Evolutionary conservation across 371 early-diverging fungal genomes (phyloP).

Genomic region (Cokeromyces recurvatus): DNA sequence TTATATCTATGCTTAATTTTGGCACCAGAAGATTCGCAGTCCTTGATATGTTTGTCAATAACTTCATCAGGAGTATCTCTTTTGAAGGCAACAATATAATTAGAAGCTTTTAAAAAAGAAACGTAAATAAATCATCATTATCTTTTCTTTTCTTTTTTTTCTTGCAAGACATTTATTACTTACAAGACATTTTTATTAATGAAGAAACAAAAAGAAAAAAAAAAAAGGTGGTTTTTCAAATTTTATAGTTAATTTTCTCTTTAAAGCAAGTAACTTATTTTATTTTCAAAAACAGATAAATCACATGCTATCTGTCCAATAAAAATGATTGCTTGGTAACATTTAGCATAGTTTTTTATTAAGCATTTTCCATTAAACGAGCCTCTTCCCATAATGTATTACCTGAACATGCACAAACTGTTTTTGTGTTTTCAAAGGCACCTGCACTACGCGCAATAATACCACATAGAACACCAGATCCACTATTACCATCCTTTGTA

Average conservation of each 20-base stretch:
- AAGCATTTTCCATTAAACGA: conserved; percentile 18
- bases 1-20: conserved; percentile 35
- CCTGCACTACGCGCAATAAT: conserved; percentile 89
- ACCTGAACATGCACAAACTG: conserved; percentile 85
- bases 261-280: no score
- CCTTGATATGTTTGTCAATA: conserved; percentile 34
- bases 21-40: conserved; percentile 34
- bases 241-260: no score
- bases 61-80: conserved; percentile 37
- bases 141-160: not conserved
- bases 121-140: not conserved
- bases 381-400: conserved; percentile 87
- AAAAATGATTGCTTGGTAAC: no score
- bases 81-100: conserved; percentile 44
- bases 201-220: no score
- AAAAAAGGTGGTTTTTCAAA: no score
- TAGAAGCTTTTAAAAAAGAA: conserved; percentile 14
- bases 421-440: conserved; percentile 84
- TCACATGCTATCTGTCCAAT: no score
- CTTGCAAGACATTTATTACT: not conserved
- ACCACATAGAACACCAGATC: conserved; percentile 71
- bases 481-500: conserved; percentile 55
- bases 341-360: no score
- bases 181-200: conserved; percentile 3
- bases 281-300: no score